Conservation (phyloP, 805 yeast genomes). For the Yarrowia keelungensis region DNA sequence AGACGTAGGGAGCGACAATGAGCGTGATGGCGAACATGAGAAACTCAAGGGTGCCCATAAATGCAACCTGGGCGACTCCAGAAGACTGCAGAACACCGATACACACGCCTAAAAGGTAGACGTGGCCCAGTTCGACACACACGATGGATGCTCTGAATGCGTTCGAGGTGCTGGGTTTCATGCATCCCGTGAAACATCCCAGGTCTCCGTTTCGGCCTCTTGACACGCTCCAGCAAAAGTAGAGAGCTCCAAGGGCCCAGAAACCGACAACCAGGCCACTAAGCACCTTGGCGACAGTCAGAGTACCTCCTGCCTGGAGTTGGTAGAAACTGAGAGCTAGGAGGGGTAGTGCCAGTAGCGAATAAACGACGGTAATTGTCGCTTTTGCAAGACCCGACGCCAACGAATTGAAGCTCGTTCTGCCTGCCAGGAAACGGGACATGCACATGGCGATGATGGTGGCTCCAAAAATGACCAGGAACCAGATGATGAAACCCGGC, state of each 20-base stretch:
- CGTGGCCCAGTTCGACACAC: slow-evolving; percentile 11
- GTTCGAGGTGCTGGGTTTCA: slow-evolving; percentile 1
- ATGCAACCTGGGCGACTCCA: slow-evolving; percentile 50
- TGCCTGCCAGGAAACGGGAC: neutral
- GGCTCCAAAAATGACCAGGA: slow-evolving; percentile 44
- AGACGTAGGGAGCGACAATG: slow-evolving; percentile 38
- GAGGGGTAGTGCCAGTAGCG: slow-evolving; percentile 40
- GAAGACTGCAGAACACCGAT: slow-evolving; percentile 49
- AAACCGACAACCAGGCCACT: slow-evolving; percentile 45
- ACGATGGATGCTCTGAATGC: slow-evolving; percentile 15
- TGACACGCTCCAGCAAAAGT: slow-evolving; percentile 17
- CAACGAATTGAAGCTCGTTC: neutral
- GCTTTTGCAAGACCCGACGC: slow-evolving; percentile 43
- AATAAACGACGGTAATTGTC: slow-evolving; percentile 1
- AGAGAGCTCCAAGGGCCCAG: slow-evolving; percentile 5
- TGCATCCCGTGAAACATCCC: slow-evolving; percentile 9
- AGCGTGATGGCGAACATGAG: slow-evolving; percentile 42
- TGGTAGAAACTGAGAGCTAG: slow-evolving; percentile 39
- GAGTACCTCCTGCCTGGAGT: slow-evolving; percentile 44
- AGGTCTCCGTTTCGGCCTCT: slow-evolving; percentile 9
- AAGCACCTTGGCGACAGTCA: slow-evolving; percentile 46
- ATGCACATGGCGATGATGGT: slow-evolving; percentile 45
- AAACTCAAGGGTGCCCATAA: slow-evolving; percentile 48
- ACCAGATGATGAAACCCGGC: slow-evolving; percentile 50
- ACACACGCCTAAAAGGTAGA: slow-evolving; percentile 7